Evolutionary conservation across 345 rosid species (phyloP).

Genomic region (Arabis hirsuta): DNA sequence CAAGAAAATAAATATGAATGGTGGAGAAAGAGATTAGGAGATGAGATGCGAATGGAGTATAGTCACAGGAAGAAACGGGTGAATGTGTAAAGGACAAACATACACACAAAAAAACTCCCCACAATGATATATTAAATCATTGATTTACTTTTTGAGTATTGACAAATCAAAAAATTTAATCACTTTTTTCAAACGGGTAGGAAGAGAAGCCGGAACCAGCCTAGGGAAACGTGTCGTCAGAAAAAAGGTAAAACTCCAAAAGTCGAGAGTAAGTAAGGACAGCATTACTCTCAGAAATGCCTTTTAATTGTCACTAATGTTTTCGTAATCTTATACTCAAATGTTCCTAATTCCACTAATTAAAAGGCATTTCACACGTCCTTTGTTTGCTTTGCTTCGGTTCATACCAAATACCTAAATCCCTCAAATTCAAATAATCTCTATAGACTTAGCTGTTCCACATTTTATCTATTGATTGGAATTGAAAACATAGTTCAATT

Average conservation of each 20-base stretch:
- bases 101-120: slow-evolving; percentile 20
- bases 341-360: background rate
- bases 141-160: slow-evolving; percentile 37
- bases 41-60: slow-evolving; percentile 37
- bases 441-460: slow-evolving; percentile 16
- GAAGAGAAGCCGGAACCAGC: slow-evolving; percentile 35
- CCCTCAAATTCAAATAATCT: slow-evolving; percentile 2
- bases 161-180: slow-evolving; percentile 20
- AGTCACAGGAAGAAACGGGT: slow-evolving; percentile 39
- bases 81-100: slow-evolving; percentile 38
- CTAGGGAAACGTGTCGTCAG: slow-evolving; percentile 40
- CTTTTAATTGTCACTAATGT: background rate
- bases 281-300: no score
- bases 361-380: slow-evolving; percentile 21
- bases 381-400: slow-evolving; percentile 6
- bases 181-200: slow-evolving; percentile 37
- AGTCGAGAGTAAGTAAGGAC: background rate
- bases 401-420: background rate
- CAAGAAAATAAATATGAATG: slow-evolving; percentile 6
- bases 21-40: slow-evolving; percentile 25
- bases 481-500: background rate
- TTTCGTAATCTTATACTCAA: background rate
- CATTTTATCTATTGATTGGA: background rate
- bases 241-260: slow-evolving; percentile 30
- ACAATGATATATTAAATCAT: slow-evolving; percentile 41